phyloP scores from a whole-genome alignment of 108 stramenopile genomes.

The Fistulifera solaris region DNA sequence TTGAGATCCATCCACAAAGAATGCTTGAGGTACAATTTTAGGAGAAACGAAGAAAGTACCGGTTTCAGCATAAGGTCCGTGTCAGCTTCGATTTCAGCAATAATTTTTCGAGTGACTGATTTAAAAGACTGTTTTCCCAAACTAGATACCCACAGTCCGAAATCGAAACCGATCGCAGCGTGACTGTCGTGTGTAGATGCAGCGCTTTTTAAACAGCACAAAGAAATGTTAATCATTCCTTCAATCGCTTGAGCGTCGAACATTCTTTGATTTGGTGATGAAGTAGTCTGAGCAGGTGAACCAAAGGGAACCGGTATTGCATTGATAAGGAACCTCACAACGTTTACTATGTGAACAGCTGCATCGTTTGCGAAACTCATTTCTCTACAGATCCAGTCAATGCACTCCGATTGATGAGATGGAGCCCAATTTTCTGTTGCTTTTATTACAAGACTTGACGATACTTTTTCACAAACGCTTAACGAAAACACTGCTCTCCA shows the following conservation, averaged over 20 bases:
- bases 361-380: conserved; percentile 20
- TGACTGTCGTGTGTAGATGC: too few species aligned
- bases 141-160: background rate
- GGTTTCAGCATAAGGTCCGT: background rate
- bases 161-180: too few species aligned
- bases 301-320: too few species aligned
- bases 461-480: too few species aligned
- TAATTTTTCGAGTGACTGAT: conserved; percentile 5
- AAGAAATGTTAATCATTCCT: too few species aligned
- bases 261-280: too few species aligned
- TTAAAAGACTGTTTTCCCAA: conserved; percentile 2
- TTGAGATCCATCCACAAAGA: conserved; percentile 37
- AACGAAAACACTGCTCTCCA: conserved; percentile 30
- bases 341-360: background rate
- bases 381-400: conserved; percentile 12
- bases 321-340: too few species aligned
- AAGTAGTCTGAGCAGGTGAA: too few species aligned
- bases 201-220: too few species aligned
- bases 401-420: conserved; percentile 27
- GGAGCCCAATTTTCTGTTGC: conserved; percentile 34
- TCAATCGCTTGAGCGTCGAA: too few species aligned
- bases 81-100: conserved; percentile 7
- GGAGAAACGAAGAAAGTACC: conserved; percentile 16
- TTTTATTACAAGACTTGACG: conserved; percentile 8
- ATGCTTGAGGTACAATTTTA: conserved; percentile 43